Conservation (phyloP, 1,139 yeast species). For the Suzukiozyma palmioleophila region DNA sequence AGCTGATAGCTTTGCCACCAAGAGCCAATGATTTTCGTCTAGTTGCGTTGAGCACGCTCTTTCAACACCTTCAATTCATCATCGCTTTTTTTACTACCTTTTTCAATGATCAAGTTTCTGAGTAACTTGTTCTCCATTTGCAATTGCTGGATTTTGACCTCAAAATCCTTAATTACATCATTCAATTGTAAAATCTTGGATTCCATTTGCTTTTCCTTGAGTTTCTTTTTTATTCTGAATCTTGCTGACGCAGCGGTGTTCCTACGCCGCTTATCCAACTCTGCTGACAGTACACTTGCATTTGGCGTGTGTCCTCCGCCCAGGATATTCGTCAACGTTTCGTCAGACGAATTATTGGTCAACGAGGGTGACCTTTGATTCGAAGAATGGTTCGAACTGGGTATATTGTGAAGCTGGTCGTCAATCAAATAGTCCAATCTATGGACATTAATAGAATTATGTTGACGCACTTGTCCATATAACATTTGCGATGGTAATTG, state of each 20-base stretch:
- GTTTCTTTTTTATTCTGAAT: conserved; percentile 57
- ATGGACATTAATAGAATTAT: background rate
- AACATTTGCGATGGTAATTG: conserved; percentile 1
- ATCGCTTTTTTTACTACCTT: conserved; percentile 42
- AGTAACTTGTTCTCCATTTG: conserved; percentile 82
- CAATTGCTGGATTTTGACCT: conserved; percentile 41
- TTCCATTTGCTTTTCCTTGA: conserved; percentile 58
- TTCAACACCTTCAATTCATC: conserved; percentile 35
- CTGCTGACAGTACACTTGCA: conserved; percentile 4
- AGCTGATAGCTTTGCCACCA: too few species aligned
- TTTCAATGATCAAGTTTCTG: conserved; percentile 55
- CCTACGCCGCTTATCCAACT: conserved; percentile 46
- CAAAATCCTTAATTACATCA: conserved; percentile 34
- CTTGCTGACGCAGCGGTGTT: conserved; percentile 64
- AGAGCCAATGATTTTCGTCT: background rate
- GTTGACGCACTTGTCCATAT: conserved; percentile 1
- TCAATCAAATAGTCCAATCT: background rate
- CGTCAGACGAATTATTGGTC: conserved; percentile 2
- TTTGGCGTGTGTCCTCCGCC: conserved; percentile 3
- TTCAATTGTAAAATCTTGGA: conserved; percentile 42
- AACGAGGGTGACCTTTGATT: background rate
- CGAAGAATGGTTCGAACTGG: background rate
- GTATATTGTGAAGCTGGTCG: background rate
- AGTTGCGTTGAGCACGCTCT: conserved; percentile 24
- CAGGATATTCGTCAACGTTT: background rate